Percentiles rank a stretch among this genome's conserved stretches.
Evolutionary conservation across 2,329 filamentous ascomycete genomes (phyloP).

Genomic region (Aspergillus neotritici): DNA sequence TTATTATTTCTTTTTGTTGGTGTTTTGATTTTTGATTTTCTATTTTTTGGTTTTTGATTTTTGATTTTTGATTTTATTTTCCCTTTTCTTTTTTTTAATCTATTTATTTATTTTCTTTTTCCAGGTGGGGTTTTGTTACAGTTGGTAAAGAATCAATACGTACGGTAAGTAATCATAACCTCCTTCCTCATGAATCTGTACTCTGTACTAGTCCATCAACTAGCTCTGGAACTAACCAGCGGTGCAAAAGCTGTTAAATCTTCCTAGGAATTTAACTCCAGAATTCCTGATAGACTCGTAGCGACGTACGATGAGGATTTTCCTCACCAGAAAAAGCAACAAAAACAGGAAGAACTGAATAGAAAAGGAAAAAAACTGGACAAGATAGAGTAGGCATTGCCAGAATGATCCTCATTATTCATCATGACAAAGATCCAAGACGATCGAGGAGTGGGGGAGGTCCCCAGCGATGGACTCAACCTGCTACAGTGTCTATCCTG

Average conservation of each 20-base stretch:
- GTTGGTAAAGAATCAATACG: neutral
- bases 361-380: no score
- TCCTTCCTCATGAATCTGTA: neutral
- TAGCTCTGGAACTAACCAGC: neutral
- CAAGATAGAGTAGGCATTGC: no score
- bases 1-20: constrained; percentile 1
- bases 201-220: neutral
- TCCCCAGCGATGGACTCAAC: neutral
- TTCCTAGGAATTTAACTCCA: no score
- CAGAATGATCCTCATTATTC: no score
- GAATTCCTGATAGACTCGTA: no score
- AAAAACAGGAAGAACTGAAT: no score
- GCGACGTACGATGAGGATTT: no score
- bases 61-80: constrained; percentile 6
- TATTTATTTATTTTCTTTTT: constrained; percentile 5
- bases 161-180: no score
- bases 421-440: no score
- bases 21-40: neutral
- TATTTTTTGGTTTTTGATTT: constrained; percentile 4
- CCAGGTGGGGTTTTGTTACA: neutral
- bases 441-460: constrained; percentile 2
- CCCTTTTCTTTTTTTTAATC: constrained; percentile 2
- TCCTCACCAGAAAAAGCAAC: no score
- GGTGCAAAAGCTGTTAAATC: no score
- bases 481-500: neutral